Evolutionary conservation across 2,329 filamentous ascomycete genomes (phyloP).

Genomic region (Aspergillus brunneoviolaceus): DNA sequence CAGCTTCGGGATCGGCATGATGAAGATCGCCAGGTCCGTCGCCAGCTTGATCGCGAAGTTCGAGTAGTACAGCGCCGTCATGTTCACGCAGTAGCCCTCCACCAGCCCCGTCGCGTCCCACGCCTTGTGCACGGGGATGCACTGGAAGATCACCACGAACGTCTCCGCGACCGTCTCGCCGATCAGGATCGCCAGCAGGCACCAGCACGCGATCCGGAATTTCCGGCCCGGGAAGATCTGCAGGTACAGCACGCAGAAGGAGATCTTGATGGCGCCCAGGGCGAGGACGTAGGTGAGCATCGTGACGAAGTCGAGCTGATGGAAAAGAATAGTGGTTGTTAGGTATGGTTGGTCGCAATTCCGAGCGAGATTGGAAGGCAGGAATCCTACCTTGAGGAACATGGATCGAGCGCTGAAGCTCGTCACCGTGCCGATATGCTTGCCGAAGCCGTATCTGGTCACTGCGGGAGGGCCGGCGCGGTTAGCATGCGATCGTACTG

Average conservation of each 20-base stretch:
- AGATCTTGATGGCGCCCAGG: constrained; percentile 31
- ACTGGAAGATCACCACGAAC: constrained; percentile 57
- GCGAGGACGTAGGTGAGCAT: constrained; percentile 28
- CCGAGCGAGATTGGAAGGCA: too few species aligned
- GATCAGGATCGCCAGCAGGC: constrained; percentile 46
- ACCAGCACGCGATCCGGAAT: constrained; percentile 18
- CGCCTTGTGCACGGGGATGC: constrained; percentile 20
- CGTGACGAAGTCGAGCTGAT: constrained; percentile 22
- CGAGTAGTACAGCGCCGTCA: constrained; percentile 19
- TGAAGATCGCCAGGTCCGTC: constrained; percentile 20
- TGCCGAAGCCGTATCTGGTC: constrained; percentile 23
- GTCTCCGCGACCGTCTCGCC: constrained; percentile 67
- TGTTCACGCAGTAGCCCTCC: constrained; percentile 16
- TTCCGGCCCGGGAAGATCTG: constrained; percentile 21
- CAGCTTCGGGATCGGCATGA: constrained; percentile 19
- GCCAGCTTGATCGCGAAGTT: constrained; percentile 19
- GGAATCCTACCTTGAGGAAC: constrained; percentile 20
- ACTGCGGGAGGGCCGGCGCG: constrained; percentile 7
- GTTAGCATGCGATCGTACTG: background rate
- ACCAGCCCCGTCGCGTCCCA: constrained; percentile 17
- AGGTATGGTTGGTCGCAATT: too few species aligned
- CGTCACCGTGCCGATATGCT: constrained; percentile 16
- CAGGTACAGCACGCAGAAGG: constrained; percentile 26
- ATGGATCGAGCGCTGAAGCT: constrained; percentile 5
- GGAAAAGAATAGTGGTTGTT: too few species aligned